Percentiles rank a stretch among this genome's conserved stretches.
Evolutionary conservation across 1,284 basidiomycete genomes (phyloP).

Genomic region (Violaceomyces palustris): DNA sequence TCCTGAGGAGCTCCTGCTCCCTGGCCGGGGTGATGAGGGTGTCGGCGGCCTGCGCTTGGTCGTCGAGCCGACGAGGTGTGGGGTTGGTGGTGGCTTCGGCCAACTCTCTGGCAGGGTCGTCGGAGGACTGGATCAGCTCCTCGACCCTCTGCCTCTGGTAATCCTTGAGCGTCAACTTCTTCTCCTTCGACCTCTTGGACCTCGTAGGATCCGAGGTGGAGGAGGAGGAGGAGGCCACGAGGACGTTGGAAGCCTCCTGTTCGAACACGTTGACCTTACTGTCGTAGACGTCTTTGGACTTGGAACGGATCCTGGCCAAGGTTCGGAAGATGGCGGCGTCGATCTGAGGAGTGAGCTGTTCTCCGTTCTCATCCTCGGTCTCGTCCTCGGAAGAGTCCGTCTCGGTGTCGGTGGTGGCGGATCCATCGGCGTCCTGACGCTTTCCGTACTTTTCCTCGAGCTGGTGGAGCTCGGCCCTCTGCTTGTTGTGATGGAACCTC

Average conservation of each 20-base stretch:
- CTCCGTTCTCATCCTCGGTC: constrained; percentile 89
- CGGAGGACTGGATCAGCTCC: constrained; percentile 41
- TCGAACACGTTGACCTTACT: constrained; percentile 51
- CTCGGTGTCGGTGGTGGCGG: no score
- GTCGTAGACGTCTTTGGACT: constrained; percentile 80
- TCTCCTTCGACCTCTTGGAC: constrained; percentile 18
- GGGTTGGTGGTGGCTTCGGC: constrained; percentile 44
- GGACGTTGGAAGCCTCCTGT: constrained; percentile 18
- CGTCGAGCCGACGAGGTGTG: constrained; percentile 57
- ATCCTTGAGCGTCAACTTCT: constrained; percentile 47
- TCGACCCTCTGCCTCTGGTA: constrained; percentile 47
- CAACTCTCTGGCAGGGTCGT: constrained; percentile 43
- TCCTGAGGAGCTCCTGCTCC: constrained; percentile 70
- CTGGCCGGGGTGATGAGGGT: constrained; percentile 66
- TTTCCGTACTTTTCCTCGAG: constrained; percentile 44
- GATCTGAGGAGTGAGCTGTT: constrained; percentile 86
- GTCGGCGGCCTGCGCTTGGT: constrained; percentile 37
- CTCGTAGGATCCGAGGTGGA: constrained; percentile 2
- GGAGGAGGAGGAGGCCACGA: constrained; percentile 8
- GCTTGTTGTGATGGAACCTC: constrained; percentile 48
- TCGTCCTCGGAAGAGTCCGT: constrained; percentile 58
- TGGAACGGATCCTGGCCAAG: constrained; percentile 74
- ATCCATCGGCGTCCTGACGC: constrained; percentile 14
- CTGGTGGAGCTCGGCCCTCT: constrained; percentile 42
- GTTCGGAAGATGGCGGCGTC: constrained; percentile 93